phyloP scores from a whole-genome alignment of 768 basidiomycete genomes.

The Pleurotus eryngii region DNA sequence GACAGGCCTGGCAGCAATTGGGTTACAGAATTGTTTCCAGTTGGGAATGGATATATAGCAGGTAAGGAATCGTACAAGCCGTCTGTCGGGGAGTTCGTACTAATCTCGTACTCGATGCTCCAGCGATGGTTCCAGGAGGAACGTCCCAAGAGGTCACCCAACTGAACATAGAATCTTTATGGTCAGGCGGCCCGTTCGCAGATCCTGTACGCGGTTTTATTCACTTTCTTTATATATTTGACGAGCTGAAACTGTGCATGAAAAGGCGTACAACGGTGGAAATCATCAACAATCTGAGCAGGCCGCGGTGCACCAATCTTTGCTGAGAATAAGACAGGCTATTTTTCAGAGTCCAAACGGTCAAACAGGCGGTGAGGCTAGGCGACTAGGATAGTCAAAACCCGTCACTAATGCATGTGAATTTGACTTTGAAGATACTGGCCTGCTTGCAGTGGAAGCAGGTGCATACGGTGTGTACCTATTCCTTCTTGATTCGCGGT shows the following conservation, averaged over 20 bases:
- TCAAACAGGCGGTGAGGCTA: constrained; percentile 48
- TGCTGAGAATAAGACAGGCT: constrained; percentile 49
- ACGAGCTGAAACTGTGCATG: not conserved
- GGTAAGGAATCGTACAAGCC: constrained; percentile 27
- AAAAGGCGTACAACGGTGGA: constrained; percentile 66
- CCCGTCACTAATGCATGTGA: not conserved
- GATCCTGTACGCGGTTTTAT: constrained; percentile 46
- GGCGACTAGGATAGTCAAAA: not conserved
- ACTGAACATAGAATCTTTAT: constrained; percentile 73
- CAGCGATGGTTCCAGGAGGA: constrained; percentile 67
- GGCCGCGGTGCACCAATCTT: constrained; percentile 38
- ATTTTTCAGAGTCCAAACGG: constrained; percentile 61
- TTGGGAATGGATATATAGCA: constrained; percentile 73
- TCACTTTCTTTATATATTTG: not conserved
- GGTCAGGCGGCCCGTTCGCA: constrained; percentile 72
- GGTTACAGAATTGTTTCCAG: constrained; percentile 60
- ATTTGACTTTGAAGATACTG: constrained; percentile 39
- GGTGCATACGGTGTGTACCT: constrained; percentile 56
- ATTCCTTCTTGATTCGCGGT: not conserved
- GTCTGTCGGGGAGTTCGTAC: too few species aligned
- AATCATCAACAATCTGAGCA: constrained; percentile 51
- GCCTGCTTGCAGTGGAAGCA: constrained; percentile 45
- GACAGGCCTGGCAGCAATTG: constrained; percentile 48
- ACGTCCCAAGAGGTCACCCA: constrained; percentile 57
- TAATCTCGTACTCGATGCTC: not conserved